Evolutionary conservation across 2,329 filamentous ascomycete species (phyloP).

Genomic region (Fusarium napiforme): DNA sequence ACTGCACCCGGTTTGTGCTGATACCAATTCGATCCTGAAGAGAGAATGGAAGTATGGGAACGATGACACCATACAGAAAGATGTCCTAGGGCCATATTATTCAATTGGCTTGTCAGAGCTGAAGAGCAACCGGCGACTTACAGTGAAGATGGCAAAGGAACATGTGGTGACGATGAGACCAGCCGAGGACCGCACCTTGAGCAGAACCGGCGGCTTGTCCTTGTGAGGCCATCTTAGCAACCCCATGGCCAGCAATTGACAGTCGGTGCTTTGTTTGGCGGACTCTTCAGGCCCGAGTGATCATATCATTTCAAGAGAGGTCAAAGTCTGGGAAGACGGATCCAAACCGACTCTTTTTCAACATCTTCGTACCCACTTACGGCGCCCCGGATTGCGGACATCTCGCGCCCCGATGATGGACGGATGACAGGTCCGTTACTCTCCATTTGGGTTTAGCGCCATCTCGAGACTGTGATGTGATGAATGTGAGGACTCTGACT

Average conservation of each 20-base stretch:
- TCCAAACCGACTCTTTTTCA: conserved; percentile 6
- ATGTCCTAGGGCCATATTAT: conserved; percentile 46
- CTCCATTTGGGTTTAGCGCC: conserved; percentile 27
- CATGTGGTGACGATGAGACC: conserved; percentile 48
- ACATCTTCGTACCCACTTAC: conserved; percentile 26
- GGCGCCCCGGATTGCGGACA: conserved; percentile 14
- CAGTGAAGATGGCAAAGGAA: conserved; percentile 51
- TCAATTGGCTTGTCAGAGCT: too few relatives aligned
- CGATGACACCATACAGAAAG: conserved; percentile 50
- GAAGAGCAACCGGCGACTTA: conserved; percentile 21
- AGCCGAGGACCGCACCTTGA: conserved; percentile 48
- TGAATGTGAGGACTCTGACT: conserved; percentile 16
- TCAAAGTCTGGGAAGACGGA: background rate
- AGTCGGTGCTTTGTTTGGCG: background rate
- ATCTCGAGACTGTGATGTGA: conserved; percentile 1
- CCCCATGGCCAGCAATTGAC: conserved; percentile 28
- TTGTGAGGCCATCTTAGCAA: conserved; percentile 17
- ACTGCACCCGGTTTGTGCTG: conserved; percentile 44
- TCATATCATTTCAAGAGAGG: background rate
- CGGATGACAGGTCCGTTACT: conserved; percentile 11
- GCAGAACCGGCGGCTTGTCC: conserved; percentile 43
- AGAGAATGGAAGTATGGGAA: conserved; percentile 49
- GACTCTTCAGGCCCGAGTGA: background rate
- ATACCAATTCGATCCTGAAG: conserved; percentile 45
- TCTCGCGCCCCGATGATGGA: conserved; percentile 24